Evolutionary conservation across 768 basidiomycete species (phyloP), one percentile per base, ranked within the genome.

Genomic region (Boletellus ananas): DNA sequence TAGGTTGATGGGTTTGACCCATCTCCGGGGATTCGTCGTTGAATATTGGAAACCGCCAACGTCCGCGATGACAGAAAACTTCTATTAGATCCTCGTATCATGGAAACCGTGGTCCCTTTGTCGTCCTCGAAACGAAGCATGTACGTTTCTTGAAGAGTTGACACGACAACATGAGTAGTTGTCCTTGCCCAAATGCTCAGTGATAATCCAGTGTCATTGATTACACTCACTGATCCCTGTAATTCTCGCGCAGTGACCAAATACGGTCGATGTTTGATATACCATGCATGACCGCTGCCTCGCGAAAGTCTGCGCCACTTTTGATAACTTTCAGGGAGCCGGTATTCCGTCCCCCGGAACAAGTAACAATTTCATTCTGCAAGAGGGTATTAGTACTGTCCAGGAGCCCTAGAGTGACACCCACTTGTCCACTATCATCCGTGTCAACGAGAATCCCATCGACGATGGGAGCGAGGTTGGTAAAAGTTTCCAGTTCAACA

Each of bases 301-400:
- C 84, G 48, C 80, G 74, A 62, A 92, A 85, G 57, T 90, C 86
- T 6, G 90, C 89, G 2, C 93, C 93, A 49, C 83, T 89, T 52
- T 89, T 76, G 17, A 96, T 76, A 27, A 93, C 68, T 42, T 86
- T 84, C 14, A 96, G 59, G 10, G 85, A 83, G 2, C 94, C 93
- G 3, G 82, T 79, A 54, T 81, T 90, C 43, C 76, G 76, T 2
- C 81, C 87, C 6, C 94, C 94, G 4, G 90, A 94, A 59, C 89
- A 90, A 1, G 91, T 90, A 4, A 95, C 81, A 36, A 94, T 79
- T 64, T 88, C 84, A n/a, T 73, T 75, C 87, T 93, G 55, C 20
- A 3, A 43, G 27, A 13, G 4, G 11, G 35, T 16, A 18, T 57
- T 4, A 49, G 25, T 16, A 18, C 29, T 23, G 21, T 1, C 18